These are phyloP conservation scores for Geranomyces michiganensis DNA, from an alignment of 192 early-diverging fungal genomes.

Conservation along the genomic window DNA sequence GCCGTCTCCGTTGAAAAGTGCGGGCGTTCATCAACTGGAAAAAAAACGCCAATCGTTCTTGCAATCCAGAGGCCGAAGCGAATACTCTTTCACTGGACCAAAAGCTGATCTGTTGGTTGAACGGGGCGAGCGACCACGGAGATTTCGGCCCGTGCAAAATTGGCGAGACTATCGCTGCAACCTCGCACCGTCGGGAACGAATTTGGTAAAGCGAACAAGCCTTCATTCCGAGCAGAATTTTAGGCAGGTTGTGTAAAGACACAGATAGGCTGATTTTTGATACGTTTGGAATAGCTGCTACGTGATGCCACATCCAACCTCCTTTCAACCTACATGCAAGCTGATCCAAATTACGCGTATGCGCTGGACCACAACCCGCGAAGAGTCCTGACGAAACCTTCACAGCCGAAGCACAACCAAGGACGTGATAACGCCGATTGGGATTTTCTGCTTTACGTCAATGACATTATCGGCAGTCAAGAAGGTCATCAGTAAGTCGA, in stretches of 20 bases:
- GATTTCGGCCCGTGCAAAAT: constrained; percentile 7
- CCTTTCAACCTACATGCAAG: constrained; percentile 71
- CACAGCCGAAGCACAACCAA: constrained; percentile 86
- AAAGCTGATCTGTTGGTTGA: constrained; percentile 14
- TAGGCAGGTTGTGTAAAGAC: neutral
- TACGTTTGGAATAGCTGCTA: neutral
- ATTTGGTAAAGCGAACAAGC: neutral
- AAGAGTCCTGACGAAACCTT: constrained; percentile 91
- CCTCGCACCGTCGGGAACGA: constrained; percentile 5
- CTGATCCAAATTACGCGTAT: constrained; percentile 85
- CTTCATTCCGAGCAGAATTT: neutral
- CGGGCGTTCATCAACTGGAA: constrained; percentile 32
- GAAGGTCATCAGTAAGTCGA: constrained; percentile 77
- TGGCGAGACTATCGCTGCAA: constrained; percentile 11
- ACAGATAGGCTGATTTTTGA: neutral
- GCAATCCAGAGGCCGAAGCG: constrained; percentile 1
- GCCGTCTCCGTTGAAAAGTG: constrained; percentile 22
- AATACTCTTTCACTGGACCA: constrained; percentile 15
- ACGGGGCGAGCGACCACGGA: neutral
- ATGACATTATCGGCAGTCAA: constrained; percentile 91
- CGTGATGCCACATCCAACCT: constrained; percentile 45
- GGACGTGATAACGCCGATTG: constrained; percentile 94
- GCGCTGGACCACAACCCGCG: constrained; percentile 78
- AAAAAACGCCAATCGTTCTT: constrained; percentile 28
- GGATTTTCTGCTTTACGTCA: constrained; percentile 97